Percentiles rank a stretch among this genome's conserved stretches.
phyloP scores from a whole-genome alignment of 1,139 yeast species.

The Suhomyces bribrorum region DNA sequence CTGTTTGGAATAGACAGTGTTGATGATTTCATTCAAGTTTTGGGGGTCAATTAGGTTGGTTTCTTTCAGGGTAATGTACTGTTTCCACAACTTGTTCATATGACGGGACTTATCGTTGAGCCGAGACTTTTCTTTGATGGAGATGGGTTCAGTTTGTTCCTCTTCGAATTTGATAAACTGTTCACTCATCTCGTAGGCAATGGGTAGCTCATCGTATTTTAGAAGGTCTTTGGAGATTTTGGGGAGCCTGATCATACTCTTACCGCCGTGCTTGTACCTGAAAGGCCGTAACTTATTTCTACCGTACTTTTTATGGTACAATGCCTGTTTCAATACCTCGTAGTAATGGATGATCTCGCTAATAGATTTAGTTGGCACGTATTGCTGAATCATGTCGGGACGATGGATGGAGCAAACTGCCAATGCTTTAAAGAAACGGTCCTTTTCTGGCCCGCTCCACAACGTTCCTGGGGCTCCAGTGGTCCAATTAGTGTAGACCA shows the following conservation, averaged over 20 bases:
- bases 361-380: constrained; percentile 42
- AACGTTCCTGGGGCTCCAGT: constrained; percentile 21
- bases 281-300: constrained; percentile 3
- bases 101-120: constrained; percentile 17
- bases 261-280: constrained; percentile 11
- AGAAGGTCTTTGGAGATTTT: constrained; percentile 20
- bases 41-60: constrained; percentile 9
- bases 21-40: constrained; percentile 5
- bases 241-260: constrained; percentile 14
- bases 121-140: constrained; percentile 20
- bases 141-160: constrained; percentile 34
- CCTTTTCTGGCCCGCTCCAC: constrained; percentile 47
- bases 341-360: constrained; percentile 52
- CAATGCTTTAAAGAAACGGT: constrained; percentile 41
- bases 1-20: constrained; percentile 7
- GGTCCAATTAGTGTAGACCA: constrained; percentile 7
- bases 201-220: constrained; percentile 48
- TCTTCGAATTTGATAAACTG: constrained; percentile 51
- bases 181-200: constrained; percentile 54
- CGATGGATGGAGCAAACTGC: constrained; percentile 51
- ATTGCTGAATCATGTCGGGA: constrained; percentile 38
- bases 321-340: constrained; percentile 32
- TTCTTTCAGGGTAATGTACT: constrained; percentile 6
- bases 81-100: constrained; percentile 6
- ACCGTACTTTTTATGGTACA: constrained; percentile 21